phyloP scores from a whole-genome alignment of 768 basidiomycete species.

The Cyathus striatus region DNA sequence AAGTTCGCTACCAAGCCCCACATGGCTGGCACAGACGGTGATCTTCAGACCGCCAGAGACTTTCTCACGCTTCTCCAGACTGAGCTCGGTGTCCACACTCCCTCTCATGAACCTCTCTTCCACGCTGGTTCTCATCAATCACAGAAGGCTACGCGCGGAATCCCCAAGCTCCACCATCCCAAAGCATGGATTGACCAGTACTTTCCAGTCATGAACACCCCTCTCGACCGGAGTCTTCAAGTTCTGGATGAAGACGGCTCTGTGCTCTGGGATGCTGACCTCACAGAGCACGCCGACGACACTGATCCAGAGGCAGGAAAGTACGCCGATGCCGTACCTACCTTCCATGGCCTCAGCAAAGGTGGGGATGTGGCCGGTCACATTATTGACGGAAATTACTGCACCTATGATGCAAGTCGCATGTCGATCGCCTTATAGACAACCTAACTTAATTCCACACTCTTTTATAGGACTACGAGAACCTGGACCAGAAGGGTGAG shows the following conservation, averaged over 20 bases:
- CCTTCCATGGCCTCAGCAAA: constrained; percentile 82
- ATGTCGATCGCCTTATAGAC: too few relatives aligned
- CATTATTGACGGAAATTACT: constrained; percentile 78
- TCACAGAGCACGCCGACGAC: constrained; percentile 65
- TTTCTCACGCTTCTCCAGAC: constrained; percentile 66
- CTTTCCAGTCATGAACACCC: constrained; percentile 83
- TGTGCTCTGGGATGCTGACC: constrained; percentile 64
- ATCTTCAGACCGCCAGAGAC: constrained; percentile 57
- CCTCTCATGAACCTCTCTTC: constrained; percentile 52
- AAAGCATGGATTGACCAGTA: constrained; percentile 84
- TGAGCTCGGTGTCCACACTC: constrained; percentile 47
- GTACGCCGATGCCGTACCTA: constrained; percentile 60
- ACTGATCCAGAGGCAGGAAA: constrained; percentile 68
- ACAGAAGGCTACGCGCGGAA: constrained; percentile 57
- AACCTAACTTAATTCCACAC: not conserved
- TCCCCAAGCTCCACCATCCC: constrained; percentile 40
- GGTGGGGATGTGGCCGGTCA: constrained; percentile 71
- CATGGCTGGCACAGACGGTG: constrained; percentile 60
- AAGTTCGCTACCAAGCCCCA: constrained; percentile 66
- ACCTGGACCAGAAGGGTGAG: constrained; percentile 54
- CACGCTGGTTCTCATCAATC: constrained; percentile 66
- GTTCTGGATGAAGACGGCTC: constrained; percentile 55
- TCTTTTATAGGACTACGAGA: constrained; percentile 35
- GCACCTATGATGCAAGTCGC: constrained; percentile 46
- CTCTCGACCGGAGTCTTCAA: constrained; percentile 62